Evolutionary conservation across 2,329 filamentous ascomycete species (phyloP).

Genomic region (Botrytis hyacinthi): DNA sequence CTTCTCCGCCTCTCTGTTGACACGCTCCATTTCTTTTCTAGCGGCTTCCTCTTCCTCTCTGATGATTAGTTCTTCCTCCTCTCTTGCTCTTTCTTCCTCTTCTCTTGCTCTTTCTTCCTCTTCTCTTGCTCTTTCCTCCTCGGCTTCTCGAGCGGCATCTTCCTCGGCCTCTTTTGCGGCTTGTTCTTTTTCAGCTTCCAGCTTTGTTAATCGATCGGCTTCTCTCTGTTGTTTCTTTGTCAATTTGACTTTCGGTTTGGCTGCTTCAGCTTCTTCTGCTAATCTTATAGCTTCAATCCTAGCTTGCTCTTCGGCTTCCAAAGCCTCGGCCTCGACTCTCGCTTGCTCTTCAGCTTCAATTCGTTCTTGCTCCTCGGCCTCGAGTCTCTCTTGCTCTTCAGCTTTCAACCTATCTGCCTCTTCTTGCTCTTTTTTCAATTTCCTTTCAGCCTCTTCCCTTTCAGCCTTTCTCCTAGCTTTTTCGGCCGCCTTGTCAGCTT

Average conservation of each 20-base stretch:
- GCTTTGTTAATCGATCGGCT: conserved; percentile 32
- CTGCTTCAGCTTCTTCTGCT: conserved; percentile 34
- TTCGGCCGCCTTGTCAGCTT: conserved; percentile 48
- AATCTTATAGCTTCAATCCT: conserved; percentile 29
- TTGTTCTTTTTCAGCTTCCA: conserved; percentile 38
- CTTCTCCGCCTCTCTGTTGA: conserved; percentile 39
- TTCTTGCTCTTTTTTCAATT: conserved; percentile 30
- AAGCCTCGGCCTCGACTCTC: conserved; percentile 51
- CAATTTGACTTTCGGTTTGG: conserved; percentile 39
- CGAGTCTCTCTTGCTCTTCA: conserved; percentile 28
- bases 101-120: conserved; percentile 40
- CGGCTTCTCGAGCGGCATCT: conserved; percentile 41
- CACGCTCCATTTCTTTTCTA: conserved; percentile 42
- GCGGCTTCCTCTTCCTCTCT: conserved; percentile 42
- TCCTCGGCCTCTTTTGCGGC: conserved; percentile 40
- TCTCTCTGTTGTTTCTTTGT: conserved; percentile 40
- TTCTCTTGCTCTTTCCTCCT: conserved; percentile 41
- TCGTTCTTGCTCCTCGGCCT: conserved; percentile 34
- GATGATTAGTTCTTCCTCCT: conserved; percentile 40
- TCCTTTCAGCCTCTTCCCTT: conserved; percentile 48
- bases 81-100: conserved; percentile 43
- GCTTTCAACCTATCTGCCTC: conserved; percentile 33
- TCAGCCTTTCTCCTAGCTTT: conserved; percentile 53
- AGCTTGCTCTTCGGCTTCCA: conserved; percentile 49
- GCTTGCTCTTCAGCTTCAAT: conserved; percentile 44